Percentiles rank a stretch among this genome's conserved stretches.
Conservation (phyloP, 805 yeast genomes). For the Metschnikowia drakensbergensis region DNA sequence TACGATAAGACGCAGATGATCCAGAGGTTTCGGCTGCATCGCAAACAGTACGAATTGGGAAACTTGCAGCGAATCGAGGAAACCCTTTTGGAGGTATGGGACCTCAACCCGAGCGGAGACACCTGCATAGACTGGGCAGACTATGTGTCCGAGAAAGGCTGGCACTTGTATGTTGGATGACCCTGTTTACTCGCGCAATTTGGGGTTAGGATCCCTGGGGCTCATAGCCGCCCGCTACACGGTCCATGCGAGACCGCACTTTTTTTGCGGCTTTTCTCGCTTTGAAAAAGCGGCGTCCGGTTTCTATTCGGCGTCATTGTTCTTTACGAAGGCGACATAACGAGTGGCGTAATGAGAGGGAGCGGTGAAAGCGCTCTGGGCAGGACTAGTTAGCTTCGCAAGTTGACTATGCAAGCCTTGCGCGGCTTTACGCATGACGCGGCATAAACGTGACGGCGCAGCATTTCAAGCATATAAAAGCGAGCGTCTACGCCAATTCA, state of each 20-base stretch:
- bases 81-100: constrained; percentile 17
- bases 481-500: too few species aligned
- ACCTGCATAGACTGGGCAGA: constrained; percentile 20
- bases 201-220: too few species aligned
- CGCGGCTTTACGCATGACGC: background rate
- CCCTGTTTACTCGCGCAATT: background rate
- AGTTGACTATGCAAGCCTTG: background rate
- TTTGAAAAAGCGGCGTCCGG: too few species aligned
- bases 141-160: constrained; percentile 13
- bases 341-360: too few species aligned
- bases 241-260: too few species aligned
- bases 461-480: too few species aligned
- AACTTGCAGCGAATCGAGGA: constrained; percentile 19
- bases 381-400: too few species aligned
- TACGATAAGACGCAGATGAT: constrained; percentile 22
- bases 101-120: constrained; percentile 14
- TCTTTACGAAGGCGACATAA: too few species aligned
- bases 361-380: too few species aligned
- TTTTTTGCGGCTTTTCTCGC: too few species aligned
- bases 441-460: background rate
- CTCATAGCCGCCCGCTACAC: too few species aligned
- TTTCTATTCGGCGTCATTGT: too few species aligned
- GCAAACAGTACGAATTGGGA: constrained; percentile 17
- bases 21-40: constrained; percentile 23
- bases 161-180: constrained; percentile 19